Percentiles rank a stretch among this genome's conserved stretches.
Conservation (phyloP, 257 asterid genomes). For the Plantago ovata region DNA sequence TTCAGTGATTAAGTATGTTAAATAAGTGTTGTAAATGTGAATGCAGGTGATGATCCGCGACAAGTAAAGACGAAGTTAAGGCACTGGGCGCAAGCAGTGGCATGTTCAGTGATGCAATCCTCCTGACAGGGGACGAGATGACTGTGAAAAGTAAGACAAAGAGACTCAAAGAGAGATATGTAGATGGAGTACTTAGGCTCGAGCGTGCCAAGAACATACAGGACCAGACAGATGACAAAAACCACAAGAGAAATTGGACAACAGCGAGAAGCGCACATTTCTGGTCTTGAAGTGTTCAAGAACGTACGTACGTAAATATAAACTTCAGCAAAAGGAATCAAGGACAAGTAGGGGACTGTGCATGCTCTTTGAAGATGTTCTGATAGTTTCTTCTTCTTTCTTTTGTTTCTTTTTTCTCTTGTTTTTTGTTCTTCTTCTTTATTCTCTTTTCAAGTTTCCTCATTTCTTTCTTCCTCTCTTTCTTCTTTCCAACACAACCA, state of each 20-base stretch:
- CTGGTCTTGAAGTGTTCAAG: not conserved
- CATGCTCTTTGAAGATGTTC: too few species aligned
- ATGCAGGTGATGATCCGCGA: slow-evolving; percentile 57
- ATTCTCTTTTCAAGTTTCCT: not conserved
- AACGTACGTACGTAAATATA: not conserved
- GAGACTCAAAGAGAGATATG: not conserved
- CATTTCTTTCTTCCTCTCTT: not conserved
- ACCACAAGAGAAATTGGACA: not conserved
- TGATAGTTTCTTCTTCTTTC: not conserved
- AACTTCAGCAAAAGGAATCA: not conserved
- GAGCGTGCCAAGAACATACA: not conserved
- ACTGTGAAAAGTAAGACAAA: not conserved
- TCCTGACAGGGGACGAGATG: slow-evolving; percentile 18
- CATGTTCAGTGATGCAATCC: slow-evolving; percentile 66
- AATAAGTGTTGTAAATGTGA: not conserved
- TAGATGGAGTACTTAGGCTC: not conserved
- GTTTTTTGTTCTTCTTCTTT: slow-evolving; percentile 2
- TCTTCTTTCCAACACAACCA: not conserved
- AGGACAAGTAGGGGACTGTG: too few species aligned
- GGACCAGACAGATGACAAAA: not conserved
- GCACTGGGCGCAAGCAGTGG: slow-evolving; percentile 82
- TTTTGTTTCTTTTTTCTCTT: not conserved
- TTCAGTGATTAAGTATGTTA: too few species aligned
- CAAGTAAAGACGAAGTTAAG: slow-evolving; percentile 61
- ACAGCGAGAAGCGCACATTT: not conserved